phyloP scores from a whole-genome alignment of 345 rosid genomes.

The Linum tenue region DNA sequence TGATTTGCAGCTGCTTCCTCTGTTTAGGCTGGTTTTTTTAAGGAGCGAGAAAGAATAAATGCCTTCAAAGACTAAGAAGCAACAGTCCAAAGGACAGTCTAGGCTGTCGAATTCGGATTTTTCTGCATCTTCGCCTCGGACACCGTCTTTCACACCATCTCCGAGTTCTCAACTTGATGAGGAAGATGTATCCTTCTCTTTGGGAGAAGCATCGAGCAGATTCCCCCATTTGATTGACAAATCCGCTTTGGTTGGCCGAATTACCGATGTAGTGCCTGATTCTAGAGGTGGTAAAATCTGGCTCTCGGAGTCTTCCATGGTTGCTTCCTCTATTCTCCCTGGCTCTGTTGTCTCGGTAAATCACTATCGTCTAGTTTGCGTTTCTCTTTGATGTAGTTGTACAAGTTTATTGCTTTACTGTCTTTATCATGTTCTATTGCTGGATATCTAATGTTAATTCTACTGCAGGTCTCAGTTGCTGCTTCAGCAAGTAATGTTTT shows the following conservation, averaged over 20 bases:
- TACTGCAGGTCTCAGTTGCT: constrained; percentile 62
- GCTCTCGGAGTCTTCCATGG: constrained; percentile 76
- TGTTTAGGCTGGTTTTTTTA: not conserved
- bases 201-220: constrained; percentile 41
- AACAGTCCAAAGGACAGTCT: not conserved
- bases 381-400: not conserved
- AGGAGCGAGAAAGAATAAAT: not conserved
- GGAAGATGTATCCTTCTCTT: not conserved
- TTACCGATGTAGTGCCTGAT: constrained; percentile 34
- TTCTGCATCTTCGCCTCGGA: not conserved
- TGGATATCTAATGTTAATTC: constrained; percentile 10
- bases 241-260: constrained; percentile 42
- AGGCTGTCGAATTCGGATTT: constrained; percentile 1
- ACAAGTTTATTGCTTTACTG: not conserved
- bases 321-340: constrained; percentile 48
- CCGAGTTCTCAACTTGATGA: not conserved
- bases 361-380: constrained; percentile 1
- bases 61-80: constrained; percentile 7
- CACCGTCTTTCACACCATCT: not conserved
- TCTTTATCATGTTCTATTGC: not conserved
- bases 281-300: constrained; percentile 59
- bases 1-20: not conserved
- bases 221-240: constrained; percentile 49
- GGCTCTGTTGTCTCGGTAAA: constrained; percentile 75
- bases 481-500: constrained; percentile 29